Conservation (phyloP, 1,284 basidiomycete genomes). For the Rhodotorula sp. region DNA sequence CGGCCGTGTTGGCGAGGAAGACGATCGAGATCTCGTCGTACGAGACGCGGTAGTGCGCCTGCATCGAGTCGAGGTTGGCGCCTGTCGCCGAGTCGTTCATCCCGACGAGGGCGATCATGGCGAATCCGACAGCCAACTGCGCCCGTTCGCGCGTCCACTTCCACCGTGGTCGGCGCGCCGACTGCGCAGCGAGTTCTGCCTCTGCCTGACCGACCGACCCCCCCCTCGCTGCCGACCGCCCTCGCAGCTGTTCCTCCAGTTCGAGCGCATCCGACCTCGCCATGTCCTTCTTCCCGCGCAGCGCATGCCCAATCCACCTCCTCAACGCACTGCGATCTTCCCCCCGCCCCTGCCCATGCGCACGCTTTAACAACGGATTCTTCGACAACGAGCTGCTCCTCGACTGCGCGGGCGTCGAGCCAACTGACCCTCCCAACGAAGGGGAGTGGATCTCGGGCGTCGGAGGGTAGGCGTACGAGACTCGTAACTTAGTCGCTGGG, state of each 20-base stretch:
- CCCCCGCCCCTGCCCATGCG: not conserved
- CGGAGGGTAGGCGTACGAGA: constrained; percentile 8
- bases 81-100: constrained; percentile 35
- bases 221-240: not conserved
- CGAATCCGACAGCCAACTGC: constrained; percentile 29
- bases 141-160: not conserved
- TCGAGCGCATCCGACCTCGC: constrained; percentile 1
- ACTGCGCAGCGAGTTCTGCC: not conserved
- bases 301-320: not conserved
- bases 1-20: constrained; percentile 28
- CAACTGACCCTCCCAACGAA: no score
- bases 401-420: not conserved
- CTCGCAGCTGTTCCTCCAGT: not conserved
- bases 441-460: not conserved
- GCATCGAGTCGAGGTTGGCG: constrained; percentile 36
- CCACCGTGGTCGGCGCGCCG: not conserved
- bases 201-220: not conserved
- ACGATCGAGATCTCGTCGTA: constrained; percentile 36
- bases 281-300: not conserved
- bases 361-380: constrained; percentile 29
- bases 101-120: constrained; percentile 24
- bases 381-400: constrained; percentile 6
- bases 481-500: not conserved
- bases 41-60: constrained; percentile 28
- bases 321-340: not conserved